Conservation (phyloP, 164 flowering plant genomes). For the Buxus sempervirens region DNA sequence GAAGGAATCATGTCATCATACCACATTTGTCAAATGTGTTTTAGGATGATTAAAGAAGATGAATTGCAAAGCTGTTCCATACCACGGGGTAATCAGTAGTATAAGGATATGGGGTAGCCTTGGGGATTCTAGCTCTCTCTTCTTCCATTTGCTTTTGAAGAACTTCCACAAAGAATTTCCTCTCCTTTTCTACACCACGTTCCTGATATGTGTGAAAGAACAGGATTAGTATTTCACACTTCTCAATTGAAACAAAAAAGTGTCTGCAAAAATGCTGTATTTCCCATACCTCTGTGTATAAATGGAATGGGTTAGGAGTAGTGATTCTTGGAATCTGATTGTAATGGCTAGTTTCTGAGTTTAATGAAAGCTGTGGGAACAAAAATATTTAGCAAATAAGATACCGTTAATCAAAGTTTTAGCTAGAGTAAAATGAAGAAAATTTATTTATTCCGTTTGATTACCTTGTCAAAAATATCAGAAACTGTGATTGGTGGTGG, state of each 20-base stretch:
- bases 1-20: not conserved
- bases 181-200: slow-evolving; percentile 83
- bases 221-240: not conserved
- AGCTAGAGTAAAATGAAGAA: not conserved
- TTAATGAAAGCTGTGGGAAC: slow-evolving; percentile 64
- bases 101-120: slow-evolving; percentile 90
- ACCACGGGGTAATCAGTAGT: slow-evolving; percentile 98
- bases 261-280: not conserved
- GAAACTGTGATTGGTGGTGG: slow-evolving; percentile 44
- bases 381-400: not conserved
- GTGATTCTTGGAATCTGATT: slow-evolving; percentile 60
- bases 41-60: not conserved
- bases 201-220: slow-evolving; percentile 37
- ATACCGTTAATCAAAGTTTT: not conserved
- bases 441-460: not conserved
- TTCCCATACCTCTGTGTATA: slow-evolving; percentile 66
- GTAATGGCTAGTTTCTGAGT: slow-evolving; percentile 54
- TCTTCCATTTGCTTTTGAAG: slow-evolving; percentile 72
- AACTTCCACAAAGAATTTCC: slow-evolving; percentile 48
- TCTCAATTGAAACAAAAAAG: not conserved
- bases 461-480: slow-evolving; percentile 79
- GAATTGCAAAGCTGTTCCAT: slow-evolving; percentile 1
- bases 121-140: slow-evolving; percentile 75
- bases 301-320: slow-evolving; percentile 80
- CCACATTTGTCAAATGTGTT: not conserved